These are phyloP conservation scores for Coniochaeta sp. DNA, from an alignment of 2,329 filamentous ascomycete species.

Conservation along the genomic window DNA sequence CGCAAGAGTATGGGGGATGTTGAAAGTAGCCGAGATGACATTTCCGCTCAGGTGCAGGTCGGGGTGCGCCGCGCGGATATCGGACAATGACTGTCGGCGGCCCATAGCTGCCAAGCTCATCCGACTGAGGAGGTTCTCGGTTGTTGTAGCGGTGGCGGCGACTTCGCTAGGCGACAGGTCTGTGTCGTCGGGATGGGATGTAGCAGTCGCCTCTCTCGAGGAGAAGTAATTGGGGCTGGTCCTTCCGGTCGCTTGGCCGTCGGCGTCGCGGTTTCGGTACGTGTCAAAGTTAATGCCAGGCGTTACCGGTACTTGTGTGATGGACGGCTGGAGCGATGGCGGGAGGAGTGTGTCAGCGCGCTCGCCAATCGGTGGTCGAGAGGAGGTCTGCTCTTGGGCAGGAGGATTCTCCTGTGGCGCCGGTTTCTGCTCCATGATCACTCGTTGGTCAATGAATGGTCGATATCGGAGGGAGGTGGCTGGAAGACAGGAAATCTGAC, in stretches of 20 bases:
- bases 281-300: conserved; percentile 2
- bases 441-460: background rate
- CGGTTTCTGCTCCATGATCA: conserved; percentile 2
- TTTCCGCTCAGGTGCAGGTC: conserved; percentile 54
- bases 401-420: background rate
- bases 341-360: background rate
- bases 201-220: too few relatives aligned
- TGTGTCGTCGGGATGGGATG: background rate
- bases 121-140: conserved; percentile 33
- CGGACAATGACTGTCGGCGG: conserved; percentile 42
- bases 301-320: conserved; percentile 1
- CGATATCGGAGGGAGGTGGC: background rate
- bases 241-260: background rate
- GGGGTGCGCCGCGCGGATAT: conserved; percentile 49
- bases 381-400: background rate
- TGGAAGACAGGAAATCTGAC: background rate
- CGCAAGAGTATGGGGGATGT: conserved; percentile 51
- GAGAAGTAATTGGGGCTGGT: background rate
- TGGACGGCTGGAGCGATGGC: background rate
- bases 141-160: conserved; percentile 25
- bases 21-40: conserved; percentile 60
- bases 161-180: conserved; percentile 9
- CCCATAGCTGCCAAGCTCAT: conserved; percentile 36
- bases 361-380: background rate
- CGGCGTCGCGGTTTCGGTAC: background rate